Evolutionary conservation across 495 filamentous ascomycete genomes (phyloP).

Genomic region (Glonium stellatum): DNA sequence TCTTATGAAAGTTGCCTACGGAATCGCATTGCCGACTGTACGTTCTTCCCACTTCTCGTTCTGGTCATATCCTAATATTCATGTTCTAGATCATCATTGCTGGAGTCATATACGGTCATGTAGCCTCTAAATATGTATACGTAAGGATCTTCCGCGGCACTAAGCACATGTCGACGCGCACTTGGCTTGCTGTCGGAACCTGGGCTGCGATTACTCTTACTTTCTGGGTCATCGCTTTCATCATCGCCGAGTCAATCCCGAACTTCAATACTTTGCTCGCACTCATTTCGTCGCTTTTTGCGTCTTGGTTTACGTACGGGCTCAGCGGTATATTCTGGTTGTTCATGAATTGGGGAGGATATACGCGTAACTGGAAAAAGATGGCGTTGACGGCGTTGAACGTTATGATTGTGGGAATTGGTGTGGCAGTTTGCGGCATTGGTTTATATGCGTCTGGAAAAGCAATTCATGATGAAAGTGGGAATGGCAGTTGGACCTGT

Average conservation of each 20-base stretch:
- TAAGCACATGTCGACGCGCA: conserved; percentile 42
- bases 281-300: conserved; percentile 9
- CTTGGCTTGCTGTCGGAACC: conserved; percentile 17
- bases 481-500: conserved; percentile 35
- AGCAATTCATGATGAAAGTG: conserved; percentile 38
- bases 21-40: conserved; percentile 65
- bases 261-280: conserved; percentile 31
- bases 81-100: conserved; percentile 47
- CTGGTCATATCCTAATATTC: conserved; percentile 7
- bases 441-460: conserved; percentile 24
- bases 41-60: conserved; percentile 34
- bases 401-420: conserved; percentile 46
- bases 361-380: conserved; percentile 29
- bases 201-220: conserved; percentile 28
- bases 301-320: conserved; percentile 15
- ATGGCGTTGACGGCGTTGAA: conserved; percentile 42
- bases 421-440: conserved; percentile 9
- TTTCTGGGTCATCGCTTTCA: conserved; percentile 28
- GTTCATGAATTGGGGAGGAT: conserved; percentile 31
- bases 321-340: conserved; percentile 11
- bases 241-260: conserved; percentile 34
- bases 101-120: conserved; percentile 62
- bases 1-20: conserved; percentile 68
- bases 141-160: conserved; percentile 31
- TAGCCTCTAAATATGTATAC: conserved; percentile 32